Conservation (phyloP, 192 early-diverging fungal genomes). For the Diversispora eburnea region DNA sequence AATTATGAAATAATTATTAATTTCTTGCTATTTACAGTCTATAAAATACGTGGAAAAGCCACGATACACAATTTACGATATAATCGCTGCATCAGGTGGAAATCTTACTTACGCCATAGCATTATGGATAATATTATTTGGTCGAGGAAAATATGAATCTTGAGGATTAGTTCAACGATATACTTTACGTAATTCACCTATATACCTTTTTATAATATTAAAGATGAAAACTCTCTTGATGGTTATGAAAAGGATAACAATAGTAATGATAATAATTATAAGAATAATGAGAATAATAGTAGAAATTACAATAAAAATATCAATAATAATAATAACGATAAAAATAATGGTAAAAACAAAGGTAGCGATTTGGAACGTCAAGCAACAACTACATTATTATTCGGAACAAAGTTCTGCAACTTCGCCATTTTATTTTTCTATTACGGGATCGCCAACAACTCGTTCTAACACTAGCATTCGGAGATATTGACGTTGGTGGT, state of each 20-base stretch:
- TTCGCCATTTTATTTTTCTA: too few relatives aligned
- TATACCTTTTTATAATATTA: background rate
- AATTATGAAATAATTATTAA: background rate
- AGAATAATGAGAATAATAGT: too few relatives aligned
- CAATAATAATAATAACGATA: background rate
- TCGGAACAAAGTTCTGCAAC: too few relatives aligned
- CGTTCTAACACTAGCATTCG: too few relatives aligned
- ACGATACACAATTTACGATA: background rate
- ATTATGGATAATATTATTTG: too few relatives aligned
- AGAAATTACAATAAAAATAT: too few relatives aligned
- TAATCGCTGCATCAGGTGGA: background rate
- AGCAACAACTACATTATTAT: too few relatives aligned
- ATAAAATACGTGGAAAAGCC: background rate
- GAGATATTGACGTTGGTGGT: background rate
- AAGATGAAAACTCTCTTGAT: background rate
- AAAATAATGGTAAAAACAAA: background rate
- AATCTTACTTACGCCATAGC: too few relatives aligned
- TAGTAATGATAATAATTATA: background rate
- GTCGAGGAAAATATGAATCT: background rate
- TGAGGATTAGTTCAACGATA: background rate
- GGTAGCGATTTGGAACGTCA: too few relatives aligned
- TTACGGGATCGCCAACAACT: too few relatives aligned
- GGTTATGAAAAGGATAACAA: background rate
- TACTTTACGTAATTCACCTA: background rate
- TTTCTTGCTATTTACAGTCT: background rate